Conservation (phyloP, 2,329 filamentous ascomycete species). For the Colletotrichum abscissum region DNA sequence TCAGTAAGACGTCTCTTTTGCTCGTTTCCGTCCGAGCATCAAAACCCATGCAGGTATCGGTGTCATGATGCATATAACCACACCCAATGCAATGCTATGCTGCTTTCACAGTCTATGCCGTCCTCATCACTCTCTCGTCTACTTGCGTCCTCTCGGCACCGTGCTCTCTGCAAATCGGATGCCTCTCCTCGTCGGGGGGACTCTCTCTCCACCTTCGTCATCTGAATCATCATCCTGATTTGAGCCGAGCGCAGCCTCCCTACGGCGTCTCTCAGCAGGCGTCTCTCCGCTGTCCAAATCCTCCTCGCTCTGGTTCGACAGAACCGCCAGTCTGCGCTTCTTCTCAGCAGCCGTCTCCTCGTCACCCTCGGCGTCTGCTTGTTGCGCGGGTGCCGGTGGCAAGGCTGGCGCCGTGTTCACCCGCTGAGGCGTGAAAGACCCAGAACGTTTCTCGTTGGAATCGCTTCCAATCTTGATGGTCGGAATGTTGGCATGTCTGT, state of each 20-base stretch:
- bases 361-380: constrained; percentile 30
- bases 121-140: background rate
- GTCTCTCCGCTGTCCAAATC: constrained; percentile 69
- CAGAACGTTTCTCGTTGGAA: constrained; percentile 13
- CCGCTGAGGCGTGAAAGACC: constrained; percentile 14
- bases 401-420: background rate
- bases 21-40: constrained; percentile 16
- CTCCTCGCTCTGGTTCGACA: constrained; percentile 56
- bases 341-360: constrained; percentile 79
- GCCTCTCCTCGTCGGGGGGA: constrained; percentile 63
- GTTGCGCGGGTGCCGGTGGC: constrained; percentile 17
- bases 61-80: constrained; percentile 28
- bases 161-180: constrained; percentile 70
- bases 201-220: constrained; percentile 67
- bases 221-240: constrained; percentile 62
- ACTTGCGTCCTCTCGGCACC: constrained; percentile 40
- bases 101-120: constrained; percentile 15
- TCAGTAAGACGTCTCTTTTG: background rate
- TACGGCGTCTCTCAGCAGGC: constrained; percentile 77
- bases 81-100: constrained; percentile 31
- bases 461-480: constrained; percentile 20
- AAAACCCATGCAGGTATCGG: constrained; percentile 11
- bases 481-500: constrained; percentile 10
- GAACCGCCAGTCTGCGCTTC: constrained; percentile 69
- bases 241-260: constrained; percentile 79